Base-by-base conservation (phyloP, 75 land plant genomes). In the Cupressus sempervirens region DNA sequence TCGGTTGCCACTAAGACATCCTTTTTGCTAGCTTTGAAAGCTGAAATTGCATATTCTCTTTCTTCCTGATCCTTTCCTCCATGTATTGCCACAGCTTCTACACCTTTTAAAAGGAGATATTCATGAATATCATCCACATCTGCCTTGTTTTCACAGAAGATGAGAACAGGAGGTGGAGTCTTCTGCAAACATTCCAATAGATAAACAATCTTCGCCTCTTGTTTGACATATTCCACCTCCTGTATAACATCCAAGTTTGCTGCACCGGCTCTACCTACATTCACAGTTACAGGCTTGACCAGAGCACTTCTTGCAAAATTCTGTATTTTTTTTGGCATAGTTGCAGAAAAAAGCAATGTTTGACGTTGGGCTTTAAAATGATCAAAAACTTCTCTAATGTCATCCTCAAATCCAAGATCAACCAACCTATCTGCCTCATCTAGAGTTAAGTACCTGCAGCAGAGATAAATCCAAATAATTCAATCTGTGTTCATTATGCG, bases 31-130 rank as follows among this genome's bases (percentile, higher is more conserved):
- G 92, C 87, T 89, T 96, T 96, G 82, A 96, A 96, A 11, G 95
- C 88, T 34, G 94, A 82, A 83, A 96, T 96, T 12, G 98, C 98
- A 87, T 92, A 88, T 50, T 96, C 97, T 89, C 97, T 90, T 83
- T 96, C 98, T 90, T 95, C 97, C 77, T 96, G 98, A 85, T 96
- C 98, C 84, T 96, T 96, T 14, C 98, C 98, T 82, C 98, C 98
- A 83, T 96, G 98, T 68, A 95, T 90, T 50, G 98, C 92, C 32
- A 96, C 98, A 36, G 95, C 98, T 87, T 96, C 98, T 41, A 96
- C 98, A 58, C 98, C 98, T 86, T 96, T 96, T 73, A 96, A 81
- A n/a, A 96, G 93, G 18, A 96, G 89, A 83, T 96, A 96, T 83
- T 96, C 98, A 67, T 96, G 95, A 35, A 96, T 96, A 79, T 93